phyloP scores from a whole-genome alignment of 1,139 yeast species.

The Kodamaea ohmeri region DNA sequence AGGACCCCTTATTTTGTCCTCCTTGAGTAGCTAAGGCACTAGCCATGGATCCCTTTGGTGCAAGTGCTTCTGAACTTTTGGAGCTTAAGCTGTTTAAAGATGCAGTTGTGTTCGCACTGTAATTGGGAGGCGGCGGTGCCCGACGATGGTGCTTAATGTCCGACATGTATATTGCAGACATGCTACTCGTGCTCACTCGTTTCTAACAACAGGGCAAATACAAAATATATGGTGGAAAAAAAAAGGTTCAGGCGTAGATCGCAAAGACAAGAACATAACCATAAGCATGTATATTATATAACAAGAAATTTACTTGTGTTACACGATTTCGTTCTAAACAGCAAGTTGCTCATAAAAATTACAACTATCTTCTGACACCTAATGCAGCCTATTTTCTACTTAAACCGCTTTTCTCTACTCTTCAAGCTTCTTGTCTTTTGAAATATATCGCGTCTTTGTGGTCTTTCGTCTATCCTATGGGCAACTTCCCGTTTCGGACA shows the following conservation, averaged over 20 bases:
- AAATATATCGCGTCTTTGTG: conserved; percentile 14
- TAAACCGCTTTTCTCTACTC: not conserved
- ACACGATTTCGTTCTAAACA: too few relatives aligned
- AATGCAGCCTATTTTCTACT: not conserved
- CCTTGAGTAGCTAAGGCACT: conserved; percentile 4
- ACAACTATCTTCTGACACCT: too few relatives aligned
- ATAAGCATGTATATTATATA: not conserved
- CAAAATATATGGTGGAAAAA: conserved; percentile 4
- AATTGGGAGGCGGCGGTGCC: conserved; percentile 34
- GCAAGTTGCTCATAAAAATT: too few relatives aligned
- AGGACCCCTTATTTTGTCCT: conserved; percentile 3
- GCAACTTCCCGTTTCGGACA: conserved; percentile 3
- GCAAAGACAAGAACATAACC: not conserved
- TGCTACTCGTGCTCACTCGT: conserved; percentile 13
- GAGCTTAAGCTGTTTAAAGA: conserved; percentile 1
- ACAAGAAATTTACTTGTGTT: too few relatives aligned
- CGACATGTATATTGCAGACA: conserved; percentile 51
- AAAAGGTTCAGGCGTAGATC: conserved; percentile 4
- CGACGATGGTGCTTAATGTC: conserved; percentile 44
- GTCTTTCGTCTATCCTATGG: conserved; percentile 11
- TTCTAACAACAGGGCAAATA: conserved; percentile 6
- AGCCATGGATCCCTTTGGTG: conserved; percentile 4
- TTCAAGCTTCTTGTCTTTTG: not conserved
- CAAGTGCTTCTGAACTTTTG: conserved; percentile 4
- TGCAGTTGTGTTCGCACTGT: conserved; percentile 11